Evolutionary conservation across 1,284 basidiomycete genomes (phyloP).

Genomic region (Naganishia albida): DNA sequence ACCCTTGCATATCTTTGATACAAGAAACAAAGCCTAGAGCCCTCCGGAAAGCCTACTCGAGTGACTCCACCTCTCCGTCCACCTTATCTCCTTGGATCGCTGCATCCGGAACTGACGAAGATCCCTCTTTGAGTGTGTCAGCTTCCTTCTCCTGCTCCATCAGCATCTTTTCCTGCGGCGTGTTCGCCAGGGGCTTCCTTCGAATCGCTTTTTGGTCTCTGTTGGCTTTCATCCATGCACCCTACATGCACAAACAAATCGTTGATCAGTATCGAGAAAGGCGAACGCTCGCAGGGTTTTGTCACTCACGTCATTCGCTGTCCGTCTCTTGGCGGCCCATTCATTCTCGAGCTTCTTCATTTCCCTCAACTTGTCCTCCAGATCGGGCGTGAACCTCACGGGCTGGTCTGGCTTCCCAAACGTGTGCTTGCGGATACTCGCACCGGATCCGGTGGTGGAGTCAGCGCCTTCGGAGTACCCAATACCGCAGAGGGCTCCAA

Average conservation of each 20-base stretch:
- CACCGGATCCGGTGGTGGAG: constrained; percentile 34
- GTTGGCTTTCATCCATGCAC: constrained; percentile 34
- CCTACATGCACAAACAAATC: constrained; percentile 12
- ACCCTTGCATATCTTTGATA: too few species aligned
- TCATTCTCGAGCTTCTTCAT: constrained; percentile 46
- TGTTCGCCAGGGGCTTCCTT: constrained; percentile 30
- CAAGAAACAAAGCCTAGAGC: neutral
- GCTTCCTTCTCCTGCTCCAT: constrained; percentile 14
- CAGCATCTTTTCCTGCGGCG: constrained; percentile 24
- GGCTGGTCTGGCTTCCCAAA: constrained; percentile 36
- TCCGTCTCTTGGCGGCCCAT: constrained; percentile 49
- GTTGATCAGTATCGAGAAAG: neutral
- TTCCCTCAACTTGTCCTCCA: constrained; percentile 41
- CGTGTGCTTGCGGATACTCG: constrained; percentile 40
- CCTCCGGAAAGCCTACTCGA: neutral
- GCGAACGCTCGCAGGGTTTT: neutral
- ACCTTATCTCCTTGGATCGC: neutral
- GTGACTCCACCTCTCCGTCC: neutral
- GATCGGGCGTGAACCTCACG: constrained; percentile 31
- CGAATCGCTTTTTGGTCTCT: constrained; percentile 33
- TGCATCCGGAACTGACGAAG: neutral
- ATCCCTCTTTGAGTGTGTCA: neutral
- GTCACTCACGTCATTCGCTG: constrained; percentile 50
- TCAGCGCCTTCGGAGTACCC: constrained; percentile 44
- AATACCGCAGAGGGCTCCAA: constrained; percentile 50